phyloP scores from a whole-genome alignment of 306 rosid genomes.

The Abrus pulchellus region DNA sequence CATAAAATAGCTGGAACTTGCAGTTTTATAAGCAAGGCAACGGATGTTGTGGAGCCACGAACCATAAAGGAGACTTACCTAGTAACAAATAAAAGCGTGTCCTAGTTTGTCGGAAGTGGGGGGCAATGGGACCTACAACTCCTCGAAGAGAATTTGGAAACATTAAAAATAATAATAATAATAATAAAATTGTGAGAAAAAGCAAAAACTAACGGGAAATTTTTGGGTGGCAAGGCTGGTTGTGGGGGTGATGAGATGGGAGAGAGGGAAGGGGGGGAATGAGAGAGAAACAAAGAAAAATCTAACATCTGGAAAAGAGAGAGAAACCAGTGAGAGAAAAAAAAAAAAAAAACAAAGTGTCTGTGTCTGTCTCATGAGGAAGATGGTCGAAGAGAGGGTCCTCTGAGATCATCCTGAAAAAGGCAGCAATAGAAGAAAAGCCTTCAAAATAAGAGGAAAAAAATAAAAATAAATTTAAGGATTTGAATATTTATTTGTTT shows the following conservation, averaged over 20 bases:
- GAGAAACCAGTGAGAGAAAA: conserved; percentile 25
- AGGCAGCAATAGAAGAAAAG: conserved; percentile 67
- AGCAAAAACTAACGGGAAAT: conserved; percentile 15
- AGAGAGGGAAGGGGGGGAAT: conserved; percentile 35
- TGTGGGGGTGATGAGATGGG: conserved; percentile 68
- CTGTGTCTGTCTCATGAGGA: conserved; percentile 35
- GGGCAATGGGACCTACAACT: conserved; percentile 14
- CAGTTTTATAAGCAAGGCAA: background rate
- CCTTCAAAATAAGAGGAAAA: background rate
- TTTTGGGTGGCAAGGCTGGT: conserved; percentile 56
- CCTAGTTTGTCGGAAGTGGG: conserved; percentile 32
- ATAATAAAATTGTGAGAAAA: background rate
- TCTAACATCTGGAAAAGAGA: conserved; percentile 40
- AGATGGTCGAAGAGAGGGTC: conserved; percentile 85
- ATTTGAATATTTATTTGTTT: conserved; percentile 40
- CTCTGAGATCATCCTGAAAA: conserved; percentile 90
- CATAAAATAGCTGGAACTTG: background rate
- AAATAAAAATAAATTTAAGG: background rate
- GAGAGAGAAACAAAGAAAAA: conserved; percentile 23
- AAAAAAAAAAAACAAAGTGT: conserved; percentile 38
- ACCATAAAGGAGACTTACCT: background rate
- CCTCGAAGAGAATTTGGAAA: background rate
- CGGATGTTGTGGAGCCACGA: background rate
- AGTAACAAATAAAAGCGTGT: conserved; percentile 46
- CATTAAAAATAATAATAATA: background rate